Evolutionary conservation across 2,329 filamentous ascomycete species (phyloP).

Genomic region (Aspergillus spinulosporus): DNA sequence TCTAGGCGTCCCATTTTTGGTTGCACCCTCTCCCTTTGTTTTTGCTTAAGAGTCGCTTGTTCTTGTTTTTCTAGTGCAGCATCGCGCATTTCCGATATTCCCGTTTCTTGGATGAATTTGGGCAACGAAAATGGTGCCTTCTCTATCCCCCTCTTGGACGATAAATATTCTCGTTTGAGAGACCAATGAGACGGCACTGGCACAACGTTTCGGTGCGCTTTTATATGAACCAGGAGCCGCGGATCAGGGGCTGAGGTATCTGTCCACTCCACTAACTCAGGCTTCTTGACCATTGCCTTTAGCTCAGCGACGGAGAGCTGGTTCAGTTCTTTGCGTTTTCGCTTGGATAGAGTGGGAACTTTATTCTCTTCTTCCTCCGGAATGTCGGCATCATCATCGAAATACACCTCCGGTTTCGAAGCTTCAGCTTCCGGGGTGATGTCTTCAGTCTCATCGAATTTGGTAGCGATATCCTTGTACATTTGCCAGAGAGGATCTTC

Average conservation of each 20-base stretch:
- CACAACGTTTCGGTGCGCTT: constrained; percentile 90
- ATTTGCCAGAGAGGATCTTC: constrained; percentile 78
- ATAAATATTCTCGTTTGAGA: constrained; percentile 93
- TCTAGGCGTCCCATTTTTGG: constrained; percentile 97
- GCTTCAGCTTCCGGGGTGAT: constrained; percentile 65
- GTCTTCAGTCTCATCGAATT: constrained; percentile 68
- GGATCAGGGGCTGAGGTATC: constrained; percentile 91
- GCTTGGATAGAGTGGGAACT: constrained; percentile 80
- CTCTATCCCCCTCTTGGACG: constrained; percentile 94
- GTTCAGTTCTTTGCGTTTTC: constrained; percentile 87
- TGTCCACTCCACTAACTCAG: constrained; percentile 96
- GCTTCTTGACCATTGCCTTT: constrained; percentile 85
- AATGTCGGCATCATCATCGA: constrained; percentile 80
- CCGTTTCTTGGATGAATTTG: constrained; percentile 95
- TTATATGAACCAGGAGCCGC: constrained; percentile 86
- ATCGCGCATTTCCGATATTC: constrained; percentile 97
- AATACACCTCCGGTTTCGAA: constrained; percentile 83
- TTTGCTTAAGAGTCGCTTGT: constrained; percentile 87
- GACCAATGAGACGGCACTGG: constrained; percentile 95
- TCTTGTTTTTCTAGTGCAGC: constrained; percentile 95
- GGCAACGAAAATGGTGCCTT: constrained; percentile 91
- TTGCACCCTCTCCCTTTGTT: constrained; percentile 88
- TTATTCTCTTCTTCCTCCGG: constrained; percentile 70
- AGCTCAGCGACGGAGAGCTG: constrained; percentile 93
- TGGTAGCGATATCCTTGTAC: constrained; percentile 79